Base-by-base conservation (phyloP, 345 rosid species). In the Brassica nigra region DNA sequence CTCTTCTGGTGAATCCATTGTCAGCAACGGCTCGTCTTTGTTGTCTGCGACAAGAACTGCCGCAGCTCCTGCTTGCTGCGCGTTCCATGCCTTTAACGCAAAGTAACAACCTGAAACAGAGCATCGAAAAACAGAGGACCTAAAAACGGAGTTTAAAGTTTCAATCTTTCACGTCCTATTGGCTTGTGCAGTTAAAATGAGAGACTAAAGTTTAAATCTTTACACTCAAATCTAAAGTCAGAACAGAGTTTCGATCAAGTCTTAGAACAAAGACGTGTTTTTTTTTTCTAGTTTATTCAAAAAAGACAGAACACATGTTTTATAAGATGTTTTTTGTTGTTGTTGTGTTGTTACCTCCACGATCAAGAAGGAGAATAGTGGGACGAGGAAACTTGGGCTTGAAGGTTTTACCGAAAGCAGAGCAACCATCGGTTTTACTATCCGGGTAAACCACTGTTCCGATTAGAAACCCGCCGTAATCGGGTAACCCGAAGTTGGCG, bases 1-100 rank as follows among this genome's bases (percentile, higher is more conserved):
- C 44, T 85, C 91, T 70, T 83, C 79, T 0, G 99, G 99, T 49
- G 96, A 92, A 80, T 92, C 97, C 97, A 95, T 95, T 0, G 99
- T 95, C 57, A 95, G 83, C 57, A 92, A 85, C 70, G 94, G 90
- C 83, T 95, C 99, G 9, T 90, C 93, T 9, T n/a, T 7, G 65
- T 37, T 80, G 71, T 95, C 98, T n/a, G 94, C 91, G 6, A 95
- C 93, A 5, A 95, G 83, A 33, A 95, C 93, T 0, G 98, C 99
- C 0, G 97, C 92, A 0, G 97, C 99, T 36, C 99, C 99, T 5
- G 93, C 99, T 76, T 86, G 88, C 31, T 95, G 94, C 27, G 84
- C 98, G 12, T 95, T 80, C 97, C 97, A 95, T 63, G 79, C 98
- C 80, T 92, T 95, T 80, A 89, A 71, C 2, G 97, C 94, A 57